A percentile compares a stretch with the other conserved stretches of the same genome.
These are phyloP conservation scores for Ilex aquifolium DNA, from an alignment of 257 asterid species.

Conservation along the genomic window DNA sequence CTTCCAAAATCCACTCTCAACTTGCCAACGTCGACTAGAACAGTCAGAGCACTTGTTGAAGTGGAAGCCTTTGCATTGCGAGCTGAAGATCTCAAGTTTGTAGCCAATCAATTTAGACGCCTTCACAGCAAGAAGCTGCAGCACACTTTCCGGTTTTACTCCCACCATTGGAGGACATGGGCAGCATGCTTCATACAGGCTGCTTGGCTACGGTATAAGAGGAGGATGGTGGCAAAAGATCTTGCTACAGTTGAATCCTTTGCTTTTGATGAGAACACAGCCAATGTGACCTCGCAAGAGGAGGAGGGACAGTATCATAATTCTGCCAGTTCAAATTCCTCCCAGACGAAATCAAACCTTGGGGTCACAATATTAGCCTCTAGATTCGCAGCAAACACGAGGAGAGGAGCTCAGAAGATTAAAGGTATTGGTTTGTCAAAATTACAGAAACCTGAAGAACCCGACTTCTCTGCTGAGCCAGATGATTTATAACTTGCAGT, in stretches of 20 bases:
- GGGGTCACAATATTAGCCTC: slow-evolving; percentile 82
- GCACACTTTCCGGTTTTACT: slow-evolving; percentile 86
- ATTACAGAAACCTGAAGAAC: slow-evolving; percentile 81
- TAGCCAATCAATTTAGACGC: slow-evolving; percentile 83
- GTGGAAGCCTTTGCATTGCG: slow-evolving; percentile 87
- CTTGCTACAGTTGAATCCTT: slow-evolving; percentile 65
- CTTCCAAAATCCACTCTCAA: slow-evolving; percentile 72
- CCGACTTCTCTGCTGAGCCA: slow-evolving; percentile 70
- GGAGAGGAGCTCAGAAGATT: slow-evolving; percentile 81
- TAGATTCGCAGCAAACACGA: slow-evolving; percentile 81
- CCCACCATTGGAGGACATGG: slow-evolving; percentile 97
- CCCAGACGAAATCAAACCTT: slow-evolving; percentile 38
- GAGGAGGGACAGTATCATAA: slow-evolving; percentile 27
- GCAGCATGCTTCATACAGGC: slow-evolving; percentile 91
- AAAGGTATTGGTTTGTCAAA: slow-evolving; percentile 62
- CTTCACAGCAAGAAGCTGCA: slow-evolving; percentile 94
- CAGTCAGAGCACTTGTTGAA: slow-evolving; percentile 76
- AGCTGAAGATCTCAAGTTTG: slow-evolving; percentile 90
- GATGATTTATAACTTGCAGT: slow-evolving; percentile 41
- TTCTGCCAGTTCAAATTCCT: slow-evolving; percentile 19
- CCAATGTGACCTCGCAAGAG: slow-evolving; percentile 27
- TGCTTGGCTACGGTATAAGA: slow-evolving; percentile 75
- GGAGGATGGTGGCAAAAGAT: slow-evolving; percentile 57
- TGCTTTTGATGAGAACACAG: slow-evolving; percentile 26
- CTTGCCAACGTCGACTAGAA: slow-evolving; percentile 82